A percentile compares a stretch with the other conserved stretches of the same genome.
Evolutionary conservation across 371 early-diverging fungal genomes (phyloP).

Genomic region (Choanephora cucurbitarum): DNA sequence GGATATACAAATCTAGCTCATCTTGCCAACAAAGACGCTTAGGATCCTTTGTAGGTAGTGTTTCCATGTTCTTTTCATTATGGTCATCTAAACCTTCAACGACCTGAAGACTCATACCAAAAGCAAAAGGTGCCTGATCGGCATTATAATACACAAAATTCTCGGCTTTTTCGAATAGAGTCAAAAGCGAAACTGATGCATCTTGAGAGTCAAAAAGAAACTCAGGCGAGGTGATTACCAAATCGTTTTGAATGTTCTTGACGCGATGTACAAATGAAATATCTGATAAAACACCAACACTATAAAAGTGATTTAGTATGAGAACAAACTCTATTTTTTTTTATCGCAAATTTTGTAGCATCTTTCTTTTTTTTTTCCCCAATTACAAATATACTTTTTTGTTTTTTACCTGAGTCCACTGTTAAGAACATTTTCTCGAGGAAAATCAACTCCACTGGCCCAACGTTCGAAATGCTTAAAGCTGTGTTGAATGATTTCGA

Average conservation of each 20-base stretch:
- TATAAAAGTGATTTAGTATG: slow-evolving; percentile 11
- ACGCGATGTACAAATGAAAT: slow-evolving; percentile 46
- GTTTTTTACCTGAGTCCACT: slow-evolving; percentile 40
- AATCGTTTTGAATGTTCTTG: slow-evolving; percentile 22
- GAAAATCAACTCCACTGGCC: slow-evolving; percentile 40
- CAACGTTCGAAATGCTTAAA: slow-evolving; percentile 52
- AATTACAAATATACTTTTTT: no score
- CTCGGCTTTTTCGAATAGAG: neutral
- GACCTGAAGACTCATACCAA: slow-evolving; percentile 16
- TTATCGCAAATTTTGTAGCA: no score
- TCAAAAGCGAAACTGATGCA: neutral
- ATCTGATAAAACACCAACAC: slow-evolving; percentile 38
- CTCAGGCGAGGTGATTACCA: slow-evolving; percentile 32
- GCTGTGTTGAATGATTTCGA: slow-evolving; percentile 13
- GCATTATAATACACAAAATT: slow-evolving; percentile 3
- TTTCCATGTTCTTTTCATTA: slow-evolving; percentile 2
- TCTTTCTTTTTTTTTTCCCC: no score
- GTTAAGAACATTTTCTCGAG: slow-evolving; percentile 41
- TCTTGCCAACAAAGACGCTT: neutral
- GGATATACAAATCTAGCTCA: slow-evolving; percentile 1
- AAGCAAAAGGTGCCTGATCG: slow-evolving; percentile 9
- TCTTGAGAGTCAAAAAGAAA: slow-evolving; percentile 24
- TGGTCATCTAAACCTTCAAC: slow-evolving; percentile 12
- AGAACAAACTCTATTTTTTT: no score
- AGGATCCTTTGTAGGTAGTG: neutral